phyloP scores from a whole-genome alignment of 1,284 basidiomycete genomes.

The Blastosporella zonata region DNA sequence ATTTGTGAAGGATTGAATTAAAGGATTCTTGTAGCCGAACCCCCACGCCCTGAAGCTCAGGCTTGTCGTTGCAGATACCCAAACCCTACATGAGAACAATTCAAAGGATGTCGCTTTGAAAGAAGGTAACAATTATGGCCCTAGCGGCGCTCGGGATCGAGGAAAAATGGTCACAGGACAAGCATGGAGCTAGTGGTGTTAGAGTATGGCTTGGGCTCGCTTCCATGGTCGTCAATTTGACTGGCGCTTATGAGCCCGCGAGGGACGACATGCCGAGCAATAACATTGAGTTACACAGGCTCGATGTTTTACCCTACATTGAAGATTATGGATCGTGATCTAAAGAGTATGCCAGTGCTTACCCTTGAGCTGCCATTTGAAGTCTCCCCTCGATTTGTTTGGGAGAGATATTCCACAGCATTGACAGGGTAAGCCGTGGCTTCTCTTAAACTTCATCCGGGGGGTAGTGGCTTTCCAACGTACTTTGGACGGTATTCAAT shows the following conservation, averaged over 20 bases:
- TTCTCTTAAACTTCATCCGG: not conserved
- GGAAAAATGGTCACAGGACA: slow-evolving; percentile 4
- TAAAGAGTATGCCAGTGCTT: too few relatives aligned
- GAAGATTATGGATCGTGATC: too few relatives aligned
- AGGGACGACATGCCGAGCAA: too few relatives aligned
- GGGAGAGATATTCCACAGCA: too few relatives aligned
- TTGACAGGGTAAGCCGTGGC: too few relatives aligned
- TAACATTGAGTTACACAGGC: too few relatives aligned
- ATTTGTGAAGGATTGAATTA: slow-evolving; percentile 5
- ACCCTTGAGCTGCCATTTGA: too few relatives aligned
- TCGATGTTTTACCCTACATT: too few relatives aligned
- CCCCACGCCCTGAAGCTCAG: not conserved
- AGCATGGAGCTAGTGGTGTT: slow-evolving; percentile 5
- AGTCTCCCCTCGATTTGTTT: too few relatives aligned
- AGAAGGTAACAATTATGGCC: slow-evolving; percentile 1
- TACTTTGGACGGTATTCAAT: not conserved
- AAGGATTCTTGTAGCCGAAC: slow-evolving; percentile 4
- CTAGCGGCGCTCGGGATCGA: not conserved
- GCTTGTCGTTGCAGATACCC: slow-evolving; percentile 11
- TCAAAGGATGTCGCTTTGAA: not conserved
- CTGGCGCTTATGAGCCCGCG: too few relatives aligned
- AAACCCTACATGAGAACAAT: not conserved
- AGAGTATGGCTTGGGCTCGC: too few relatives aligned
- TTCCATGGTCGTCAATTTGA: too few relatives aligned
- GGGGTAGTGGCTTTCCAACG: slow-evolving; percentile 2